These are phyloP conservation scores for Decorospora gaudefroyi DNA, from an alignment of 2,329 filamentous ascomycete genomes.

Conservation along the genomic window DNA sequence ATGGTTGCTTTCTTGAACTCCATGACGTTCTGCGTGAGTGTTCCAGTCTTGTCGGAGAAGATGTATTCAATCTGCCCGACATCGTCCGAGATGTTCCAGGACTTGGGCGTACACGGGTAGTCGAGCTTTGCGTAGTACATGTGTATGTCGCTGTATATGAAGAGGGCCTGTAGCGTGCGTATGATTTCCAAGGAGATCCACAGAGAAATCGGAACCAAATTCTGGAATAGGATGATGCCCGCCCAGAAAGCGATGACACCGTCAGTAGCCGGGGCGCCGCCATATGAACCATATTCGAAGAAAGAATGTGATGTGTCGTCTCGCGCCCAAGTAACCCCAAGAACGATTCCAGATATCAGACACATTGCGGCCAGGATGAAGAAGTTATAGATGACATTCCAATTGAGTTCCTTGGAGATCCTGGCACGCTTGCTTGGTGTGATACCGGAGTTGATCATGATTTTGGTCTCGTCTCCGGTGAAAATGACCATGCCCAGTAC, in stretches of 20 bases:
- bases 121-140: constrained; percentile 98
- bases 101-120: constrained; percentile 94
- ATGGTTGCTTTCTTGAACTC: constrained; percentile 99
- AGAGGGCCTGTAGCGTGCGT: constrained; percentile 87
- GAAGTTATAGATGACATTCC: constrained; percentile 97
- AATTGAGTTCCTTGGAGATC: constrained; percentile 92
- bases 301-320: constrained; percentile 73
- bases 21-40: constrained; percentile 91
- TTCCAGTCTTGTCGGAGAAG: constrained; percentile 93
- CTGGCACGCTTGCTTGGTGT: constrained; percentile 92
- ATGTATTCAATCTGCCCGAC: constrained; percentile 98
- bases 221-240: constrained; percentile 92
- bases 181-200: constrained; percentile 98
- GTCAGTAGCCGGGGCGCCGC: constrained; percentile 71
- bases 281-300: constrained; percentile 87
- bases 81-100: constrained; percentile 99
- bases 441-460: constrained; percentile 97
- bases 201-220: constrained; percentile 96
- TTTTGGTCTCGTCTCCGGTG: constrained; percentile 95
- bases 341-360: constrained; percentile 78
- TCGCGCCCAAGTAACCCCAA: constrained; percentile 80
- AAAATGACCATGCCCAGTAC: constrained; percentile 89
- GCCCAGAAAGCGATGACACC: constrained; percentile 98
- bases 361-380: constrained; percentile 88
- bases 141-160: constrained; percentile 92